A percentile compares a stretch with the other conserved stretches of the same genome.
phyloP scores from a whole-genome alignment of 768 basidiomycete genomes.

The Tephrocybe sp. region DNA sequence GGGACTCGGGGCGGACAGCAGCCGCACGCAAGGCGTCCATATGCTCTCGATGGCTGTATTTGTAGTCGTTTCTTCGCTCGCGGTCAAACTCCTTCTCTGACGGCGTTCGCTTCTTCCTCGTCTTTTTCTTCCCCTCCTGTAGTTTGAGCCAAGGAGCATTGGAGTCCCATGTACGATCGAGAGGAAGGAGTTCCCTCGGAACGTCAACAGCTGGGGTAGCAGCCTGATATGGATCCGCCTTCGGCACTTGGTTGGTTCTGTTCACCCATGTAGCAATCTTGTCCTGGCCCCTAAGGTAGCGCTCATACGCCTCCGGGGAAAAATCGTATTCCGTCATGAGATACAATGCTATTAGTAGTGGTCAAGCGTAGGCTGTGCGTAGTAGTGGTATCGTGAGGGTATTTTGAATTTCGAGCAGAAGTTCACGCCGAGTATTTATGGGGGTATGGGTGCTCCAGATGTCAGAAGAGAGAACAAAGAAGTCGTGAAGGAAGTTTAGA shows the following conservation, averaged over 20 bases:
- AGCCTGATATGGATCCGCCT: constrained; percentile 13
- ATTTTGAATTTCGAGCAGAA: not conserved
- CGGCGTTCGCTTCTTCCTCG: constrained; percentile 3
- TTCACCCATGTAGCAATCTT: constrained; percentile 18
- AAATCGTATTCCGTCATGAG: constrained; percentile 25
- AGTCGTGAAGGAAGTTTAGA: not conserved
- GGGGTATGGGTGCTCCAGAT: not conserved
- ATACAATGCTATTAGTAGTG: not conserved
- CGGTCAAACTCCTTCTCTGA: constrained; percentile 11
- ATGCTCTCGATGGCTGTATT: constrained; percentile 10
- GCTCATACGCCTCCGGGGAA: constrained; percentile 22
- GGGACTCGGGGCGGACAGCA: not conserved
- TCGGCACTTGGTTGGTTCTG: constrained; percentile 8
- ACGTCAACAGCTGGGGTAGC: constrained; percentile 15
- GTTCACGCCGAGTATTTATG: not conserved
- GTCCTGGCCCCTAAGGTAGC: constrained; percentile 14
- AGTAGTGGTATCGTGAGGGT: not conserved
- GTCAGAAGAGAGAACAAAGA: not conserved
- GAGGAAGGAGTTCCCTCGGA: constrained; percentile 3
- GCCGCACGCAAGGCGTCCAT: constrained; percentile 2
- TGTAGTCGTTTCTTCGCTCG: constrained; percentile 10
- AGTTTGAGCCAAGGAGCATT: not conserved
- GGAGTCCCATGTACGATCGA: not conserved
- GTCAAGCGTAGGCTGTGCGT: not conserved
- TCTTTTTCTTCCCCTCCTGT: not conserved